phyloP scores from a whole-genome alignment of 495 filamentous ascomycete genomes.

The Penicillium salamii region DNA sequence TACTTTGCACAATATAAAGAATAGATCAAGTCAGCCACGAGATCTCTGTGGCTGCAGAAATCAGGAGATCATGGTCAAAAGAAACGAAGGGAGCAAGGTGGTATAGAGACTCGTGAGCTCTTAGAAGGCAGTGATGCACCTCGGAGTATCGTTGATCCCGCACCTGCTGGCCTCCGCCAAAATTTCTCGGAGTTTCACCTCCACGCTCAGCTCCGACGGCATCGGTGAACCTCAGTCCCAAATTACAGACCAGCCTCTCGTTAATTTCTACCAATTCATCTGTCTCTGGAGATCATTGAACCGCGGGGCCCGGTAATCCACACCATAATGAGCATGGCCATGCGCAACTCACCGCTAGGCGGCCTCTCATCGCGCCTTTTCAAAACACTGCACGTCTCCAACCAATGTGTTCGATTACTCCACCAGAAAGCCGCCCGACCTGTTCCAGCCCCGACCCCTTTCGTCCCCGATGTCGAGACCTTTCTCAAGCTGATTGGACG shows the following conservation, averaged over 20 bases:
- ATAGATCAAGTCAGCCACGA: background rate
- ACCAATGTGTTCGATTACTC: slow-evolving; percentile 33
- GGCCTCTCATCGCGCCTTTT: slow-evolving; percentile 26
- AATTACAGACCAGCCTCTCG: background rate
- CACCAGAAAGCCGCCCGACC: slow-evolving; percentile 25
- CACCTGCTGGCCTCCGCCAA: slow-evolving; percentile 14
- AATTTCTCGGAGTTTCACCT: slow-evolving; percentile 32
- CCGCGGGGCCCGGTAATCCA: too few relatives aligned
- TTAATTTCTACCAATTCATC: too few relatives aligned
- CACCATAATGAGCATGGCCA: slow-evolving; percentile 24
- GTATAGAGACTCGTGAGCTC: too few relatives aligned
- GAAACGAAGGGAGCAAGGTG: too few relatives aligned
- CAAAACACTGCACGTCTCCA: slow-evolving; percentile 22
- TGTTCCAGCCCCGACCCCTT: slow-evolving; percentile 72
- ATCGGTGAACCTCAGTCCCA: slow-evolving; percentile 1
- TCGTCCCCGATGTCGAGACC: slow-evolving; percentile 83
- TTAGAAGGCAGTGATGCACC: too few relatives aligned
- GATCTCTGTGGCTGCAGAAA: background rate
- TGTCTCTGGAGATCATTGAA: too few relatives aligned
- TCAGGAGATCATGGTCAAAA: background rate
- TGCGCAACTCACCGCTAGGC: slow-evolving; percentile 31
- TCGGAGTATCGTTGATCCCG: slow-evolving; percentile 42
- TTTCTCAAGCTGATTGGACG: slow-evolving; percentile 94
- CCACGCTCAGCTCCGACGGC: background rate
- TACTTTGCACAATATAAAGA: background rate